Conservation (phyloP, 345 rosid species). For the Eucalyptus polyanthemos region DNA sequence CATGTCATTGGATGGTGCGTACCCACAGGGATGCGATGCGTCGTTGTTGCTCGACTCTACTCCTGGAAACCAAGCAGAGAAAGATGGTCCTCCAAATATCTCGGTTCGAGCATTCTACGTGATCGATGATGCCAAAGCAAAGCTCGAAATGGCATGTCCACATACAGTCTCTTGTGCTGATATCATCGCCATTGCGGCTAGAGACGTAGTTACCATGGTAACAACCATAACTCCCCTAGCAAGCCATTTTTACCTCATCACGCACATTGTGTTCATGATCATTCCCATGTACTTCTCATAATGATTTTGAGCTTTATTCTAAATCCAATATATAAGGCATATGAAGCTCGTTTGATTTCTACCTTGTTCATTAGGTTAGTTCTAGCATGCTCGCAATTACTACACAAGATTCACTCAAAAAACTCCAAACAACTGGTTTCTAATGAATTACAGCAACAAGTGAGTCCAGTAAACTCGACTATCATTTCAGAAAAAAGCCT, state of each 20-base stretch:
- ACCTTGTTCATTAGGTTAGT: not conserved
- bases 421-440: not conserved
- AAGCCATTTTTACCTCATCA: not conserved
- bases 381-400: not conserved
- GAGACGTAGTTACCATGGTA: constrained; percentile 70
- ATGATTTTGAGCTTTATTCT: not conserved
- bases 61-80: constrained; percentile 62
- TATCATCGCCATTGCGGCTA: constrained; percentile 55
- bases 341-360: not conserved
- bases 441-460: not conserved
- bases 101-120: constrained; percentile 71
- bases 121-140: constrained; percentile 57
- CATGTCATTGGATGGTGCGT: not conserved
- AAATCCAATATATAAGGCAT: not conserved
- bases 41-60: constrained; percentile 63
- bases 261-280: not conserved
- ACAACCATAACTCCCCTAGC: not conserved
- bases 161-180: constrained; percentile 67
- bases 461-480: not conserved
- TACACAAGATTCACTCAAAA: not conserved
- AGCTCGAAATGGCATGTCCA: constrained; percentile 66
- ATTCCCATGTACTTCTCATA: not conserved
- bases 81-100: constrained; percentile 74
- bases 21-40: constrained; percentile 70
- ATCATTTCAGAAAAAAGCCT: not conserved